phyloP scores from a whole-genome alignment of 805 yeast genomes.

The Lipomyces kockii region DNA sequence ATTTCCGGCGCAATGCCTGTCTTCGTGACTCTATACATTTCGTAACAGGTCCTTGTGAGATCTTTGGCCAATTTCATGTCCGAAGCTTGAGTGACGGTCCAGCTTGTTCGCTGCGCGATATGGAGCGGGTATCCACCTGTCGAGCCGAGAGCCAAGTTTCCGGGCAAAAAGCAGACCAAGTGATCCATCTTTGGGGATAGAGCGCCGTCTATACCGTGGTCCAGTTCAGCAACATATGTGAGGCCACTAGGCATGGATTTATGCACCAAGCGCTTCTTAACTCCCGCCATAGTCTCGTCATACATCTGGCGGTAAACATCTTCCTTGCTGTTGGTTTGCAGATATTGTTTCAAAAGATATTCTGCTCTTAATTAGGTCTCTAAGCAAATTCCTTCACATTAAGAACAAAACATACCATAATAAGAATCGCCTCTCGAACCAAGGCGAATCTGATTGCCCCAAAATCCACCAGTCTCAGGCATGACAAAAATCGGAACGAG shows the following conservation, averaged over 20 bases:
- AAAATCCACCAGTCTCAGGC: conserved; percentile 74
- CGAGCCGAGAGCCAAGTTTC: conserved; percentile 85
- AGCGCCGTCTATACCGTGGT: conserved; percentile 63
- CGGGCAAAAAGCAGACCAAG: conserved; percentile 89
- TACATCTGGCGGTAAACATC: conserved; percentile 72
- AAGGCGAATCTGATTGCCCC: conserved; percentile 68
- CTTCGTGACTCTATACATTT: conserved; percentile 72
- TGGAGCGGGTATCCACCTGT: conserved; percentile 68
- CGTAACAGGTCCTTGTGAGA: conserved; percentile 78
- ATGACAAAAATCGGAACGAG: conserved; percentile 79
- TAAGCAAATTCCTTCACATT: not conserved
- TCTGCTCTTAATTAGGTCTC: conserved; percentile 40
- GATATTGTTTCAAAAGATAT: conserved; percentile 80
- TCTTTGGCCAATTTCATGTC: conserved; percentile 76
- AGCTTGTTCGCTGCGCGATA: conserved; percentile 57
- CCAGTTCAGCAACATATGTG: conserved; percentile 77
- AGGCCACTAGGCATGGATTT: conserved; percentile 66
- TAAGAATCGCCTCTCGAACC: conserved; percentile 95
- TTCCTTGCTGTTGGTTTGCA: conserved; percentile 71
- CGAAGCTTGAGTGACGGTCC: conserved; percentile 62
- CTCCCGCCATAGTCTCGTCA: conserved; percentile 75
- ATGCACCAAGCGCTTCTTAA: conserved; percentile 65
- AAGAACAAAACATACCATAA: conserved; percentile 53
- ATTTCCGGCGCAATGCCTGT: conserved; percentile 90
- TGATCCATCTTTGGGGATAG: conserved; percentile 85